Evolutionary conservation across 768 basidiomycete species (phyloP), one percentile per base, ranked within the genome.

Genomic region (Russula dissimulans): DNA sequence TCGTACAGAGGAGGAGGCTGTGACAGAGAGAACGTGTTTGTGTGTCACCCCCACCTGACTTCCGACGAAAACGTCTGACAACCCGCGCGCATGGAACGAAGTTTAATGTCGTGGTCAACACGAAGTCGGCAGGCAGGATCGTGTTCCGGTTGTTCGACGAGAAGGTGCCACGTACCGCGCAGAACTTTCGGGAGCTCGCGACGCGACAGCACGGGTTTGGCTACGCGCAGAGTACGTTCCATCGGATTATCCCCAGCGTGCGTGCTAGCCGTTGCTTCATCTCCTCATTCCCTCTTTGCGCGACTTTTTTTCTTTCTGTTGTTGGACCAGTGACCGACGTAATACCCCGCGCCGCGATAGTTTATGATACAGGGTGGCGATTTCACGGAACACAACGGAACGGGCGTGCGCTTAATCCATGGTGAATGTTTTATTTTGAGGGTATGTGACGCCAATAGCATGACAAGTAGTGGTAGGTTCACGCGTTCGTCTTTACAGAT

Each of bases 141-240:
- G 78, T 85, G 31, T 91, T 95, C 81, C 84, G 87, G 72, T 81
- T 95, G 45, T 91, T 80, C 73, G 89, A 93, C 72, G 81, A 86
- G 57, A 77, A 81, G 17, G 89, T 91, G n/a, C 93, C 93, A 56
- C 82, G 80, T 72, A 94, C 92, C 11, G 72, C 87, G 3, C 74
- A 73, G 52, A 92, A 93, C 77, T 94, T 93, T 76, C 85, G 91
- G 56, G 85, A 87, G 69, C 78, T 94, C 48, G 82, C 85, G 8
- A 82, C 84, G 6, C 83, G 82, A 7, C 76, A 82, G 66, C 78
- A 82, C 61, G 81, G 84, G 18, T 85, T 86, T 65, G 89, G 87
- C 8, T 97, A 93, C 73, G 22, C 22, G 22, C 81, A 78, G 3
- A 84, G 83, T 60, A 61, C 60, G 10, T 89, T 93, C 77, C 91